Evolutionary conservation across 805 yeast genomes (phyloP).

Genomic region (Candida vaughaniae): DNA sequence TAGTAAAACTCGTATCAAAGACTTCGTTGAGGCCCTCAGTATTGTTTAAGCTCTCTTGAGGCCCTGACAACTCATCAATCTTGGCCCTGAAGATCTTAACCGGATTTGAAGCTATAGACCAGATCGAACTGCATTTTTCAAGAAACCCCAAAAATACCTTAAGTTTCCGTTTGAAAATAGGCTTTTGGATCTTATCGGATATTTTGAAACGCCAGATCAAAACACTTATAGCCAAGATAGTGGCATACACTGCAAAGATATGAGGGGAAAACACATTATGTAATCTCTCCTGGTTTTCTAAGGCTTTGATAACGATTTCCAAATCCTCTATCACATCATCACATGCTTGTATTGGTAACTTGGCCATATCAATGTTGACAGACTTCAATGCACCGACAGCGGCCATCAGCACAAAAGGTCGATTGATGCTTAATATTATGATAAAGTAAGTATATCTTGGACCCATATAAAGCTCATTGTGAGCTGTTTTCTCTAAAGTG

Average conservation of each 20-base stretch:
- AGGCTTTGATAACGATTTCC: constrained; percentile 8
- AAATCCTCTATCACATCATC: constrained; percentile 12
- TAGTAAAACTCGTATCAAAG: no score
- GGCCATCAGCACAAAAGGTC: constrained; percentile 11
- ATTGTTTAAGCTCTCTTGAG: not conserved
- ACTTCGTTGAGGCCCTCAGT: no score
- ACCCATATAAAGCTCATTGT: constrained; percentile 10
- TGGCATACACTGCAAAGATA: constrained; percentile 10
- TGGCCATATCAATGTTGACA: constrained; percentile 1
- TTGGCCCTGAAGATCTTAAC: constrained; percentile 6
- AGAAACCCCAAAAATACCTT: constrained; percentile 8
- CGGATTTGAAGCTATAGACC: constrained; percentile 12
- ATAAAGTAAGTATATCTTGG: constrained; percentile 11
- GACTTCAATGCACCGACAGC: constrained; percentile 7
- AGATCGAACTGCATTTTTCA: constrained; percentile 8
- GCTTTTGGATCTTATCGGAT: not conserved
- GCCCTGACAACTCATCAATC: constrained; percentile 6
- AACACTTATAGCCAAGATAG: constrained; percentile 11
- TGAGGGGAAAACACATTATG: constrained; percentile 7
- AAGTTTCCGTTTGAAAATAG: constrained; percentile 2
- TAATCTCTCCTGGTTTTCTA: constrained; percentile 2
- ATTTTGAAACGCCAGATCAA: constrained; percentile 9
- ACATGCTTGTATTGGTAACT: constrained; percentile 9
- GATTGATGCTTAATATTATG: constrained; percentile 10
- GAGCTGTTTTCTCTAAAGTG: constrained; percentile 8